Base-by-base conservation (phyloP, 768 basidiomycete genomes). In the Boletus tomentosulus region DNA sequence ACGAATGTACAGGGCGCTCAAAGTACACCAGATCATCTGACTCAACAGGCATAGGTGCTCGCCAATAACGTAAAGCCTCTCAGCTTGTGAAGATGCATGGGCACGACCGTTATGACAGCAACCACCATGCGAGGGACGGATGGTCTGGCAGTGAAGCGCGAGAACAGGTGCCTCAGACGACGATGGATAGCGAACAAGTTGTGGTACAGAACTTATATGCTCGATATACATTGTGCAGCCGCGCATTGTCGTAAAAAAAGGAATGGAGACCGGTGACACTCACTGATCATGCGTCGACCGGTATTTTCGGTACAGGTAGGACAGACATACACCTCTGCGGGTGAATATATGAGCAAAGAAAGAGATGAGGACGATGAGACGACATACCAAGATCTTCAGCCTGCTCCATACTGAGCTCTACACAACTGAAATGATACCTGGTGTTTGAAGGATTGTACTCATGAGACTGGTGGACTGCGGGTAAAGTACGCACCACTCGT, bases 361-460 rank as follows among this genome's bases (percentile, higher is more conserved):
- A 49, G 9, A n/a, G 25, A 16, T 24, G 6, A 28, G 15, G 35
- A 5, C n/a, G 41, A 48, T 46, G 54, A 54, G 46, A 44, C 30
- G 53, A 81, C 89, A 76, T 68, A 90, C 89, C 81, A 68, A 93
- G 87, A 66, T 89, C 85, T 63, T 84, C 84, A 9, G 90, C 90
- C 59, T 85, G 78, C 48, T 76, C 71, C 59, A 82, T 80, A 53
- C 68, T 76, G 46, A 92, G 67, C 54, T 80, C 72, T 10, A 92
- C 77, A 70, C 91, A 93, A n/a, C 72, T 70, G 61, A 92, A 92
- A 68, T 93, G 91, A 69, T 83, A 91, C 91, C 91, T 93, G 49
- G 6, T n/a, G 48, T 10, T 33, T 27, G n/a, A 9, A 37, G 48
- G 52, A 54, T 33, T 34, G 27, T 16, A 35, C 7, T 42, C 28